Conservation (phyloP, 2,329 filamentous ascomycete species). For the Aschersonia sp. region DNA sequence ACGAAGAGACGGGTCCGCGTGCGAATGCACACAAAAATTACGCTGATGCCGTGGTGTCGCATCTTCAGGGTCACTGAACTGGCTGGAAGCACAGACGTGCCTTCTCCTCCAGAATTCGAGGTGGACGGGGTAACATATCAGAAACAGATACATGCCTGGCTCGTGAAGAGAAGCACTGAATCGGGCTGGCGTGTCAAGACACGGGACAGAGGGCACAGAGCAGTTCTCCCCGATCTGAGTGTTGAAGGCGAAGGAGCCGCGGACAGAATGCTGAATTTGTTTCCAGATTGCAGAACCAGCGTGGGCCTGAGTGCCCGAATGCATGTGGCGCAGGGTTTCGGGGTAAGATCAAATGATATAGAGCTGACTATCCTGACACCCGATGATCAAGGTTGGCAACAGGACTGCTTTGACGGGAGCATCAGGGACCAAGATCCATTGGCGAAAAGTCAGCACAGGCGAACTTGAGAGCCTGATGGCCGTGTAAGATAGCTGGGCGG, state of each 20-base stretch:
- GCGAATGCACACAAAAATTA: not conserved
- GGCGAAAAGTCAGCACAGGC: no score
- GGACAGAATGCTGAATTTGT: not conserved
- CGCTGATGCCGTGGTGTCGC: not conserved
- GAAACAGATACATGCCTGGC: not conserved
- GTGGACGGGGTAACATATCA: not conserved
- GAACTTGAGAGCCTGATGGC: no score
- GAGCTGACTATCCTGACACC: conserved; percentile 1
- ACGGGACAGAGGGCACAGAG: not conserved
- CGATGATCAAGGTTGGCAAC: not conserved
- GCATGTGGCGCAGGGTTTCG: not conserved
- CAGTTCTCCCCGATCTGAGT: not conserved
- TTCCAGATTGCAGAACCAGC: not conserved
- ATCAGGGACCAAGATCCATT: no score
- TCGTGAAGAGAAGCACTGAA: not conserved
- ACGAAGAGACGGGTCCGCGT: not conserved
- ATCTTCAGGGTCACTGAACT: not conserved
- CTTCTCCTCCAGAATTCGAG: not conserved
- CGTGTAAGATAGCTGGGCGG: no score
- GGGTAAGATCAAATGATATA: conserved; percentile 1
- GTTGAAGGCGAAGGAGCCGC: not conserved
- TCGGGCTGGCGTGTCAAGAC: not conserved
- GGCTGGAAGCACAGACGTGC: not conserved
- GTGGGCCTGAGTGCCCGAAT: not conserved
- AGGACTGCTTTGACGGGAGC: no score